Base-by-base conservation (phyloP, 192 early-diverging fungal genomes). In the Phycomyces blakesleeanus region DNA sequence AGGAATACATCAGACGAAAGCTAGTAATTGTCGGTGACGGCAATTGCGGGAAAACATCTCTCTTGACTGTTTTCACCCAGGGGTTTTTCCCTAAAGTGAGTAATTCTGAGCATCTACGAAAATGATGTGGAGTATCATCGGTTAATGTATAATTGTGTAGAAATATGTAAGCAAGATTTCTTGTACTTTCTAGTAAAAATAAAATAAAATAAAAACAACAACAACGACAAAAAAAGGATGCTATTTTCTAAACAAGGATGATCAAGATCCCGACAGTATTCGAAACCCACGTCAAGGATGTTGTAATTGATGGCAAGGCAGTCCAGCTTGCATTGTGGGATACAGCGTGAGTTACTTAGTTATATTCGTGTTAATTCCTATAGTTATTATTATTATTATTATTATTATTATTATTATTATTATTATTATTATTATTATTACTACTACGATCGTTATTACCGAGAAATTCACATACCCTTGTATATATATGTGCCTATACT, bases 1-100 rank as follows among this genome's bases (percentile, higher is more conserved):
- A 47, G 18, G 44, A 47, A 14, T 47, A 47, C 44, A 47, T 47
- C 3, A 3, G 44, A 47, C 44, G 66, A 55, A 72, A 72, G 38
- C 55, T 72, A 15, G 69, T 72, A 22, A 64, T 72, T 24, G 66
- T 73, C 10, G 90, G 90, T 22, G 90, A 92, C 64, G 90, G 90
- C 68, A 87, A 89, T 47, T 90, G 90, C 64, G 90, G 91, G 25
- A 92, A 92, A 67, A 92, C 90, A 20, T 89, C 81, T 24, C 67
- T 92, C 54, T 78, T 92, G 34, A 87, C 82, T 40, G 88, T 89
- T 12, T 92, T 88, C 63, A 85, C 85, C n/a, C 80, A 87, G 51
- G 88, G 87, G 59, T 75, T 78, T 49, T 93, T 93, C 68, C 93
- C 93, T 56, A 87, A 89, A 85, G 93, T 94, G 78, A 66, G 80